Base-by-base conservation (phyloP, 163 green algal genomes). In the Scenedesmus sp. region DNA sequence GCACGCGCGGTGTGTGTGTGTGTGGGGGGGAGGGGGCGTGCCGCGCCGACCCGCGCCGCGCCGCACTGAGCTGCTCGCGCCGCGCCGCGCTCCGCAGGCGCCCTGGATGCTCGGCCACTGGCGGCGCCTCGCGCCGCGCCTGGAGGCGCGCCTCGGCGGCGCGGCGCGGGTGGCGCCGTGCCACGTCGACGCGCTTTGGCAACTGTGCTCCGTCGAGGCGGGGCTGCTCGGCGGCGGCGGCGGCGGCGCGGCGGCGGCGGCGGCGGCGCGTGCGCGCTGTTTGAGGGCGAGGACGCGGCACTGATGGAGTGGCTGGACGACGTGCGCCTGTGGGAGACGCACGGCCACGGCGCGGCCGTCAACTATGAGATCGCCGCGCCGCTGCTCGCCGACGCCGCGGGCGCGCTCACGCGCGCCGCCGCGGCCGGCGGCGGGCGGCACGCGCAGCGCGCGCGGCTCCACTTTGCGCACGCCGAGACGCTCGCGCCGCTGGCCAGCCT, bases 301-400 rank as follows among this genome's bases (percentile, higher is more conserved):
- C n/a, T 87, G 71, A 44, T 91, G 45, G 87, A 91, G 78, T 91
- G 85, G 85, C 31, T 91, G 44, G 87, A 91, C 26, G 87, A 91
- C 70, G 80, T 90, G 28, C 44, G 81, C 56, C 70, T 89, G 22
- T 58, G 86, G 64, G 84, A 88, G 64, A 84, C 72, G 17, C 70
- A 81, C n/a, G 53, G 60, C 1, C 77, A 75, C 14, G 85, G 74
- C 11, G 66, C 69, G 2, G 13, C 26, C 29, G 80, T 89, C 53
- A 91, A 89, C 50, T 88, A 87, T 36, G 34, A 67, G 17, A 87
- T 87, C n/a, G 82, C 63, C 17, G 51, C 58, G 24, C 48, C 70
- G 31, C 60, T 88, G 84, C 77, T 91, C 36, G 54, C 60, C 0
- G 81, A 88, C 74, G 39, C 84, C 11, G 36, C 45, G 3, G 36